Evolutionary conservation across 208 protist species (phyloP).

Genomic region (Leishmania turanica): DNA sequence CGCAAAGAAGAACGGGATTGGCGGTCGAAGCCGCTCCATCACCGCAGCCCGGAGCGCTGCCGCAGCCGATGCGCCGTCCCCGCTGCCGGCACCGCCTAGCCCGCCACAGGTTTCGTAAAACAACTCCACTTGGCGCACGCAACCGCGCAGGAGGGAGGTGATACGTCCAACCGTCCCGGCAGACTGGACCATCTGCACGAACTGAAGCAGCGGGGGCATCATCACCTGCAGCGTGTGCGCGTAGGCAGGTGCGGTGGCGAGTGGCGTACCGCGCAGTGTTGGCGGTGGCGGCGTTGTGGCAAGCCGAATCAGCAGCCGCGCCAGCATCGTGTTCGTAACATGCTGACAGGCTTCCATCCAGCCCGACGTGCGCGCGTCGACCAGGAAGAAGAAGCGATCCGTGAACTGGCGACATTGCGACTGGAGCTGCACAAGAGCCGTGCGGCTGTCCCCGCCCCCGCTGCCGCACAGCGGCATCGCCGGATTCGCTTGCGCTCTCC

Average conservation of each 20-base stretch:
- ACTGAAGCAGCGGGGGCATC: slow-evolving; percentile 34
- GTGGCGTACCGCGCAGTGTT: slow-evolving; percentile 6
- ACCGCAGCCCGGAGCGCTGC: neutral
- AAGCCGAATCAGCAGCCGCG: slow-evolving; percentile 25
- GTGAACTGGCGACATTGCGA: slow-evolving; percentile 39
- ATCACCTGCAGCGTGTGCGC: slow-evolving; percentile 27
- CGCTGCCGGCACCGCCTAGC: neutral
- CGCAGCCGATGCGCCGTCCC: neutral
- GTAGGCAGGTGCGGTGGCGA: slow-evolving; percentile 24
- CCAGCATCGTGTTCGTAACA: slow-evolving; percentile 27
- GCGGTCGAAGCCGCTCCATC: slow-evolving; percentile 22
- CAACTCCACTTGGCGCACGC: slow-evolving; percentile 33
- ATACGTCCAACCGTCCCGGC: slow-evolving; percentile 22
- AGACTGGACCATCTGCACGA: slow-evolving; percentile 28
- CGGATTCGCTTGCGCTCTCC: neutral
- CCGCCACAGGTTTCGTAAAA: slow-evolving; percentile 29
- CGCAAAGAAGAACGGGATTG: slow-evolving; percentile 23
- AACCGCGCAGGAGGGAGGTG: slow-evolving; percentile 29
- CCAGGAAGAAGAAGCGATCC: slow-evolving; percentile 42
- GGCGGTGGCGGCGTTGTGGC: slow-evolving; percentile 17
- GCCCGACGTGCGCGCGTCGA: slow-evolving; percentile 38
- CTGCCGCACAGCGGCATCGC: neutral
- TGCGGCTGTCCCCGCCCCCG: slow-evolving; percentile 17
- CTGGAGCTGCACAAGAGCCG: slow-evolving; percentile 30
- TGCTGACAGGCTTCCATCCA: slow-evolving; percentile 34